phyloP scores from a whole-genome alignment of 371 early-diverging fungal genomes.

The Mucor circinelloides region DNA sequence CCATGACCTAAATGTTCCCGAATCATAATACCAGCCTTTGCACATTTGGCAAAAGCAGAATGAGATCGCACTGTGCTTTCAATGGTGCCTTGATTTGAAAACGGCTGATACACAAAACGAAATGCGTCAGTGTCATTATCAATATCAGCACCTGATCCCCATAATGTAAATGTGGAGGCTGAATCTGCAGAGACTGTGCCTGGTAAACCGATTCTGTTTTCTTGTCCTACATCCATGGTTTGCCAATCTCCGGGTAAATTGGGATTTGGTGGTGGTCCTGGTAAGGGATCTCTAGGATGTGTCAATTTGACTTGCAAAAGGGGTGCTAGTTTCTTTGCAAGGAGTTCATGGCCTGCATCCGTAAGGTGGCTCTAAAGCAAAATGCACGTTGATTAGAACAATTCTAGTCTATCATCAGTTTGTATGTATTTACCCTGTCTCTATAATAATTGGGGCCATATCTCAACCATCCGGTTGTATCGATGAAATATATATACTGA shows the following conservation, averaged over 20 bases:
- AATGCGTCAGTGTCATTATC: slow-evolving; percentile 40
- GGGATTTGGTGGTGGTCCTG: slow-evolving; percentile 45
- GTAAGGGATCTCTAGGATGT: slow-evolving; percentile 37
- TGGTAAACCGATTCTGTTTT: slow-evolving; percentile 38
- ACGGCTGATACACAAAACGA: slow-evolving; percentile 43
- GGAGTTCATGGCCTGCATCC: slow-evolving; percentile 39
- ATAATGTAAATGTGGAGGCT: slow-evolving; percentile 41
- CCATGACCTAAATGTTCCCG: slow-evolving; percentile 47
- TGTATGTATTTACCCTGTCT: slow-evolving; percentile 20
- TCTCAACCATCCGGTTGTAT: slow-evolving; percentile 46
- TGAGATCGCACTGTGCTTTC: slow-evolving; percentile 41
- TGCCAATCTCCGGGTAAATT: slow-evolving; percentile 49
- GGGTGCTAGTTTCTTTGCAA: slow-evolving; percentile 40
- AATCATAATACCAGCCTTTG: slow-evolving; percentile 53
- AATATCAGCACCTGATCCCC: slow-evolving; percentile 50
- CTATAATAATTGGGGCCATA: slow-evolving; percentile 33
- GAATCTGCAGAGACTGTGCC: slow-evolving; percentile 51
- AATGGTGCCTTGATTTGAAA: slow-evolving; percentile 29
- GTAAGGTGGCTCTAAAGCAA: slow-evolving; percentile 29
- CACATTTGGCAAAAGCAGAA: slow-evolving; percentile 48
- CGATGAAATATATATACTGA: slow-evolving; percentile 39
- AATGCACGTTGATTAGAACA: background rate
- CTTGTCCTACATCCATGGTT: slow-evolving; percentile 49
- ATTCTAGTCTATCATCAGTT: background rate
- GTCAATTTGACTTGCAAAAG: slow-evolving; percentile 33